Evolutionary conservation across 2,329 filamentous ascomycete species (phyloP).

Genomic region (Lachnellula subtilissima): DNA sequence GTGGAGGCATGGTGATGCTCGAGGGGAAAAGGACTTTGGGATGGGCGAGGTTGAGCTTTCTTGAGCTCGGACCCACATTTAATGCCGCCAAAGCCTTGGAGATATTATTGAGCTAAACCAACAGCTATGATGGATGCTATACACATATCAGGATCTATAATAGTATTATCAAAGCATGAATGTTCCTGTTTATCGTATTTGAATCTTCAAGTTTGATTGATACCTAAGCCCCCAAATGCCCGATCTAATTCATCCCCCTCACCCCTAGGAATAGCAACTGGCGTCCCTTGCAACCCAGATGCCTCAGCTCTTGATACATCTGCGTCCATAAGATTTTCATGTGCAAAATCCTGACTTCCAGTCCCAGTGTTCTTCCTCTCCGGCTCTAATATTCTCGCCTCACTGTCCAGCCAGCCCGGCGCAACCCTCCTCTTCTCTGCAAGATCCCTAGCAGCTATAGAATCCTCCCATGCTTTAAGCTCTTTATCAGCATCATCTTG

Average conservation of each 20-base stretch:
- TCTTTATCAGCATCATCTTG: constrained; percentile 63
- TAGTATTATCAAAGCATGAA: not conserved
- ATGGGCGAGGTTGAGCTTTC: constrained; percentile 4
- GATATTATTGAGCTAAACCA: not conserved
- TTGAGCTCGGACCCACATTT: not conserved
- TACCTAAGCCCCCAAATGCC: constrained; percentile 44
- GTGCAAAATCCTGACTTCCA: constrained; percentile 5
- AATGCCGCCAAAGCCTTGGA: not conserved
- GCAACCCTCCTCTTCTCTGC: constrained; percentile 76
- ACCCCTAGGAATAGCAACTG: constrained; percentile 38
- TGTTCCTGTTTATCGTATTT: not conserved
- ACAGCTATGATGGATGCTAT: not conserved
- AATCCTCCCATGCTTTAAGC: constrained; percentile 66
- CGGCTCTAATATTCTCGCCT: constrained; percentile 64
- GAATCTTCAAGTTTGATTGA: constrained; percentile 29
- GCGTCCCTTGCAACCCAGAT: constrained; percentile 26
- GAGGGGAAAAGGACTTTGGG: not conserved
- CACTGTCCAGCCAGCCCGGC: constrained; percentile 76
- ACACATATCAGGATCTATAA: not conserved
- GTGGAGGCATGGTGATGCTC: constrained; percentile 31
- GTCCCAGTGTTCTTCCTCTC: constrained; percentile 40
- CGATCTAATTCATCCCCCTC: constrained; percentile 49
- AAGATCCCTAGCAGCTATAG: constrained; percentile 59
- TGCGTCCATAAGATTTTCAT: constrained; percentile 29
- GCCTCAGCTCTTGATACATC: constrained; percentile 29